phyloP scores from a whole-genome alignment of 768 basidiomycete species.

The Termitomyces sp. region DNA sequence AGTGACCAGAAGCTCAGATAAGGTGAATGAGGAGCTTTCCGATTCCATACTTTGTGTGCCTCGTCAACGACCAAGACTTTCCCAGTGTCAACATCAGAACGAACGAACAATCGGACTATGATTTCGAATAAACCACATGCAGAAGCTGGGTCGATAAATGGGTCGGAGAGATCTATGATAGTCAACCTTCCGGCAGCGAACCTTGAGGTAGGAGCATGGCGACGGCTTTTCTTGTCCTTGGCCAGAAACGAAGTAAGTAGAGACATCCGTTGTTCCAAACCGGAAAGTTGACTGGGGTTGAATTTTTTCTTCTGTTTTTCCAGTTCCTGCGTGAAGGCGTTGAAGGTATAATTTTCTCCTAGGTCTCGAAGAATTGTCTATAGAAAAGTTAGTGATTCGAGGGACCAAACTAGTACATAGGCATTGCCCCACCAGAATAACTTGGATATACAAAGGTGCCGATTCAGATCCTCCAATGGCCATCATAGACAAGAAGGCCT shows the following conservation, averaged over 20 bases:
- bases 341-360: constrained; percentile 53
- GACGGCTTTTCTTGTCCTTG: constrained; percentile 8
- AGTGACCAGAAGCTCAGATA: not conserved
- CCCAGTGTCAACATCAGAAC: constrained; percentile 54
- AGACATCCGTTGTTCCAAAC: constrained; percentile 60
- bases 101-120: constrained; percentile 56
- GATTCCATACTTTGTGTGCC: constrained; percentile 56
- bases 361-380: constrained; percentile 59
- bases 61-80: constrained; percentile 73
- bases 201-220: constrained; percentile 19
- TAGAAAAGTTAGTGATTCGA: not conserved
- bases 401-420: not conserved
- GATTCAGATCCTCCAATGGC: constrained; percentile 55
- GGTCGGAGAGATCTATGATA: constrained; percentile 68
- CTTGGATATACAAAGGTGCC: constrained; percentile 67
- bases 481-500: constrained; percentile 74
- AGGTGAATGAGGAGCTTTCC: not conserved
- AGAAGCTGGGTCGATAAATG: constrained; percentile 61
- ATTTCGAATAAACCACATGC: constrained; percentile 74
- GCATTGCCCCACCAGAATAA: constrained; percentile 46
- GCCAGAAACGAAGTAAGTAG: constrained; percentile 57
- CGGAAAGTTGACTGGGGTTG: constrained; percentile 48
- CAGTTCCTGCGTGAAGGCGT: constrained; percentile 42
- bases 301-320: constrained; percentile 44
- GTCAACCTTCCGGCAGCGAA: constrained; percentile 58